phyloP scores from a whole-genome alignment of 164 flowering plant genomes.

The Vitis riparia region DNA sequence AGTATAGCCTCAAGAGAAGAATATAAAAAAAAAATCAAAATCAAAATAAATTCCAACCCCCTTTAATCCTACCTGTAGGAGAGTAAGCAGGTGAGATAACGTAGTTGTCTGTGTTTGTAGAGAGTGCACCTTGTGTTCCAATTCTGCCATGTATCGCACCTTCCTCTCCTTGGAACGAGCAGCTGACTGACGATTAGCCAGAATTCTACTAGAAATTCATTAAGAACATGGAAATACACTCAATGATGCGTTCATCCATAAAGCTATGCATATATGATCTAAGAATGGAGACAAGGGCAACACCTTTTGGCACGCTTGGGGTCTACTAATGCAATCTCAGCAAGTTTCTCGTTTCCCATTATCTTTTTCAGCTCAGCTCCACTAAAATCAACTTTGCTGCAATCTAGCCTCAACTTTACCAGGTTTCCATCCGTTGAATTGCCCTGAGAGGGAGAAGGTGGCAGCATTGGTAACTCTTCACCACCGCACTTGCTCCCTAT shows the following conservation, averaged over 20 bases:
- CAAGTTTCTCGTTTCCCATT: constrained; percentile 61
- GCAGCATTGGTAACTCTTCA: constrained; percentile 1
- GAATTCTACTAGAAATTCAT: constrained; percentile 22
- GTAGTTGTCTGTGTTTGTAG: constrained; percentile 40
- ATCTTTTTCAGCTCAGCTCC: constrained; percentile 71
- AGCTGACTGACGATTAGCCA: constrained; percentile 44
- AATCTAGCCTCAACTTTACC: constrained; percentile 36
- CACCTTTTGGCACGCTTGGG: constrained; percentile 80
- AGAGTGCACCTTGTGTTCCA: constrained; percentile 44
- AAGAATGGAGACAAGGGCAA: not conserved
- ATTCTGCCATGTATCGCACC: constrained; percentile 30
- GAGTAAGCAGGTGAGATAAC: constrained; percentile 36
- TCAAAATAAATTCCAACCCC: not conserved
- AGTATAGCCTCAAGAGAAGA: not conserved
- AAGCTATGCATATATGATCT: not conserved
- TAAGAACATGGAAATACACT: not conserved
- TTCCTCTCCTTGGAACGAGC: constrained; percentile 44
- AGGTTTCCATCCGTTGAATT: constrained; percentile 11
- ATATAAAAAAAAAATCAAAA: not conserved
- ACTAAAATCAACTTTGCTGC: constrained; percentile 69
- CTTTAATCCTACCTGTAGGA: constrained; percentile 26
- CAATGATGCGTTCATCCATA: not conserved
- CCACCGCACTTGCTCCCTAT: constrained; percentile 14
- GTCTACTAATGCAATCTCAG: constrained; percentile 61
- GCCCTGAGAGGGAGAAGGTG: not conserved